phyloP scores from a whole-genome alignment of 495 filamentous ascomycete genomes.

The Apiosordaria backusii region DNA sequence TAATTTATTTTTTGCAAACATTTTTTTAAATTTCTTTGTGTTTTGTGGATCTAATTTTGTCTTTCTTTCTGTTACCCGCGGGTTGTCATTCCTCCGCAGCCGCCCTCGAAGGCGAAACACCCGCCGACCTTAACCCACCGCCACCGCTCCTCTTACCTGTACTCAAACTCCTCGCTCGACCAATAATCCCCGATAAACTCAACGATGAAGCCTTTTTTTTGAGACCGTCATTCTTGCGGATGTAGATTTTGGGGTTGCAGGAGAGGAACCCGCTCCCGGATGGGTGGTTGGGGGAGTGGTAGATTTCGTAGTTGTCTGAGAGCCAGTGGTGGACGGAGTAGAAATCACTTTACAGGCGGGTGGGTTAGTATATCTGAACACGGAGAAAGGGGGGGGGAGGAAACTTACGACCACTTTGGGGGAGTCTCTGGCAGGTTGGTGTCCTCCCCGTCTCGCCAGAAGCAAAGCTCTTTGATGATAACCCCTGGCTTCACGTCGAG shows the following conservation, averaged over 20 bases:
- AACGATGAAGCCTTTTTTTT: not conserved
- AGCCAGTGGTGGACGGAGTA: slow-evolving; percentile 15
- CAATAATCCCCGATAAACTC: not conserved
- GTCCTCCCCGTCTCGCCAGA: slow-evolving; percentile 14
- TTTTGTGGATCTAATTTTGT: not conserved
- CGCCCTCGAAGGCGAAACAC: not conserved
- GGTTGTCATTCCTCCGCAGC: no score
- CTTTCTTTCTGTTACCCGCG: no score
- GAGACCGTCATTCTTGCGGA: slow-evolving; percentile 3
- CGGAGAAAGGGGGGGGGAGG: not conserved
- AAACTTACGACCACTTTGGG: slow-evolving; percentile 1
- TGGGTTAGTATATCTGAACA: not conserved
- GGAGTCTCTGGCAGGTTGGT: not conserved
- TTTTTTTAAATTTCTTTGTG: not conserved
- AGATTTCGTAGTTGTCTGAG: slow-evolving; percentile 16
- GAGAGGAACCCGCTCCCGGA: slow-evolving; percentile 15
- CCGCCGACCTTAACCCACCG: no score
- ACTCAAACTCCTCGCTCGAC: not conserved
- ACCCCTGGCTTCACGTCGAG: not conserved
- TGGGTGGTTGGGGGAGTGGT: not conserved
- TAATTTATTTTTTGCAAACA: slow-evolving; percentile 1
- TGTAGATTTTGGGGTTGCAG: slow-evolving; percentile 17
- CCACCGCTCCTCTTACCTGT: no score
- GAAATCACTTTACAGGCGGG: not conserved
- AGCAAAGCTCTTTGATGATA: slow-evolving; percentile 14